These are phyloP conservation scores for Byssoonygena ceratinophila DNA, from an alignment of 2,329 filamentous ascomycete genomes.

Conservation along the genomic window DNA sequence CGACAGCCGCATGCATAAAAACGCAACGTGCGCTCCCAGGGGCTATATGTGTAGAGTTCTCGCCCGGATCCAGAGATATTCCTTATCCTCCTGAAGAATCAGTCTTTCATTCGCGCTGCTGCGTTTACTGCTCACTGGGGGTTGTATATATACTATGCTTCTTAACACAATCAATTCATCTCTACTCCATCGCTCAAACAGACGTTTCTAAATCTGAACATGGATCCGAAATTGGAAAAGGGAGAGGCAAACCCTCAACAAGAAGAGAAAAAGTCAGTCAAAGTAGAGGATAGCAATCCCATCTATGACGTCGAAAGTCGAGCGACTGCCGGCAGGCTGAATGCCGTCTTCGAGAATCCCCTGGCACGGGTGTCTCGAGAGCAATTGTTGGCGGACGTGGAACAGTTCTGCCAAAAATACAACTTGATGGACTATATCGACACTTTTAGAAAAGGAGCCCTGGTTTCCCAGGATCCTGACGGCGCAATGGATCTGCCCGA, in stretches of 20 bases:
- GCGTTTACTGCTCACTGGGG: too few relatives aligned
- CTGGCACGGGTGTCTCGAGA: constrained; percentile 45
- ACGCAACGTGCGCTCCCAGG: background rate
- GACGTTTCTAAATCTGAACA: background rate
- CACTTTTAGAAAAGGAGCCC: constrained; percentile 42
- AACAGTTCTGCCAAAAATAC: constrained; percentile 43
- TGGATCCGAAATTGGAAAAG: constrained; percentile 7
- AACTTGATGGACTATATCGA: constrained; percentile 41
- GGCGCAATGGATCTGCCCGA: constrained; percentile 41
- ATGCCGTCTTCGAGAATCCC: constrained; percentile 43
- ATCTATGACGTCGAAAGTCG: constrained; percentile 23
- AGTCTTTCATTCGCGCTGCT: too few relatives aligned
- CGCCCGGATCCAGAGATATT: too few relatives aligned
- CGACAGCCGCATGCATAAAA: background rate
- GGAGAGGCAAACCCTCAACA: background rate
- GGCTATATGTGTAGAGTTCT: background rate
- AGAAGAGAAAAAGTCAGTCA: background rate
- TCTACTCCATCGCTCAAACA: background rate
- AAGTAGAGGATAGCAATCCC: constrained; percentile 1
- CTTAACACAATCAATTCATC: too few relatives aligned
- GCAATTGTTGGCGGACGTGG: constrained; percentile 45
- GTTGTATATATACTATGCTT: too few relatives aligned
- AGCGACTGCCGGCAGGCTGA: constrained; percentile 21
- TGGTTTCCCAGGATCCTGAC: constrained; percentile 43
- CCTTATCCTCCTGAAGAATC: too few relatives aligned